These are phyloP conservation scores for Alnus glutinosa DNA, from an alignment of 306 rosid species.

Conservation along the genomic window DNA sequence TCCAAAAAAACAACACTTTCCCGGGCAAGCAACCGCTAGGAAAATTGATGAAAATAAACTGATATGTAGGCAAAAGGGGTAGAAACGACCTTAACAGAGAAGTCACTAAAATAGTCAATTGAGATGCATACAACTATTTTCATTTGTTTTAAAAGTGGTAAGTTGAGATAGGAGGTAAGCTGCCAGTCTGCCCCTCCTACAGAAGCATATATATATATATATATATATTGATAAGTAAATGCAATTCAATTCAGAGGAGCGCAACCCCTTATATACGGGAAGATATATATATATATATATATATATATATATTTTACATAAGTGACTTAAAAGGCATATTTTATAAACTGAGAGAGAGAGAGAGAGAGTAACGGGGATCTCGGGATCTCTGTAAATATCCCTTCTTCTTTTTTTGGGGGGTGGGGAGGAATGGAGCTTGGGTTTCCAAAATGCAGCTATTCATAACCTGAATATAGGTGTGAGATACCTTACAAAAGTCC, in stretches of 20 bases:
- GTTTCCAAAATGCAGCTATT: neutral
- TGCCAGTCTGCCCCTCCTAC: neutral
- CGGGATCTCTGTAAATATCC: too few relatives aligned
- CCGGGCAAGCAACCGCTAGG: neutral
- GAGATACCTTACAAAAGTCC: constrained; percentile 19
- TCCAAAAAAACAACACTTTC: neutral
- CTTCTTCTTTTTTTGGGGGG: neutral
- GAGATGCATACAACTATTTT: neutral
- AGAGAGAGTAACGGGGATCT: too few relatives aligned
- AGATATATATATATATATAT: too few relatives aligned
- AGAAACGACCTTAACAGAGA: neutral
- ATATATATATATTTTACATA: too few relatives aligned
- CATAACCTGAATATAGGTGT: neutral
- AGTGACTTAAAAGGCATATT: neutral
- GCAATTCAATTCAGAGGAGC: too few relatives aligned
- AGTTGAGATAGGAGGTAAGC: neutral
- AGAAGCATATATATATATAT: too few relatives aligned
- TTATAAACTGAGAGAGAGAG: too few relatives aligned
- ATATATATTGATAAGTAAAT: too few relatives aligned
- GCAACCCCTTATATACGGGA: too few relatives aligned
- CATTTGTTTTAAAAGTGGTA: neutral
- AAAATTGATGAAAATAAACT: neutral
- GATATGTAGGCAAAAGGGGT: too few relatives aligned
- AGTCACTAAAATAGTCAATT: neutral
- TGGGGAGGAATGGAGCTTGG: neutral